Base-by-base conservation (phyloP, 495 filamentous ascomycete species). In the Lindgomyces ingoldianus region DNA sequence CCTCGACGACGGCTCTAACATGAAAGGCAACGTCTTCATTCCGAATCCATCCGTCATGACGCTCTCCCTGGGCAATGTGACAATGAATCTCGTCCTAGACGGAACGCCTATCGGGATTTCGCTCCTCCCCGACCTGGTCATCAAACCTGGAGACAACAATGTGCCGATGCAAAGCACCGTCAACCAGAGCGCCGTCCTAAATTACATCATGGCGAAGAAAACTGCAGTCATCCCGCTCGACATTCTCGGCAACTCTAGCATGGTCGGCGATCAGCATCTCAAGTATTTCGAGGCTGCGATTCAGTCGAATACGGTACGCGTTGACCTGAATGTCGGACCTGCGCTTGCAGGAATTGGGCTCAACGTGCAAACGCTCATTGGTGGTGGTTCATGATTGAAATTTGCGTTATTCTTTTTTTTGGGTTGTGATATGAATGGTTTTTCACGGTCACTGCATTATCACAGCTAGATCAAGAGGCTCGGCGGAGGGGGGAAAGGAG, bases 21-120 rank as follows among this genome's bases (percentile, higher is more conserved):
- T 90, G 78, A 76, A 81, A 30, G 89, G 84, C 67, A 81, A 76
- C 3, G 81, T 84, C 36, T 77, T 70, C 54, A 89, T 93, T 39
- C 89, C 89, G 59, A 93, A 93, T 71, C 83, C 81, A 4, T 86
- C 88, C 2, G 74, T 85, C 53, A 77, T 90, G 73, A 84, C 83
- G 4, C 76, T 93, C 48, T 73, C 78, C 19, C 79, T 91, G 74
- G 88, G 88, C 64, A 89, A 90, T 68, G 74, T 85, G 1, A 85
- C 86, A 33, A 80, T 89, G 70, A 72, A 82, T 73, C 82, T 86
- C 64, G 81, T 79, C 56, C 77, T 84, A 25, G 73, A 79, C 46
- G 81, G 77, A 58, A 72, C 73, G 39, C 60, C 70, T 1, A 76
- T 89, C 68, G 88, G 88, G 51, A 76, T 74, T 49, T 75, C 83